These are phyloP conservation scores for Vigna unguiculata DNA, from an alignment of 306 rosid genomes.

Conservation along the genomic window DNA sequence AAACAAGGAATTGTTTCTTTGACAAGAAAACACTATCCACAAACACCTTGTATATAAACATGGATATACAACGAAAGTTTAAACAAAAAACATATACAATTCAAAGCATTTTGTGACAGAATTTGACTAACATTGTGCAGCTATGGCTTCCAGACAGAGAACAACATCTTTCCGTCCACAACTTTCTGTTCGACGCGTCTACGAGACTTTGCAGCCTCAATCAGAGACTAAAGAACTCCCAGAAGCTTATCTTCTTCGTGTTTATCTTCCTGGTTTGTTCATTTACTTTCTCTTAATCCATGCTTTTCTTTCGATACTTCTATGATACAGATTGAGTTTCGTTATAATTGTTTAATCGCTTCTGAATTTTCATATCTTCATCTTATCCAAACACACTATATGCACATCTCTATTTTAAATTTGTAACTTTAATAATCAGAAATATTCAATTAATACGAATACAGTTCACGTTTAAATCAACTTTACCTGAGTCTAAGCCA, in stretches of 20 bases:
- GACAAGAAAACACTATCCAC: constrained; percentile 39
- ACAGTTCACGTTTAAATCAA: too few species aligned
- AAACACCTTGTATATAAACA: constrained; percentile 3
- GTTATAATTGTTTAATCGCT: too few species aligned
- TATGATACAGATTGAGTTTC: not conserved
- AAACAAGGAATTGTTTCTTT: constrained; percentile 48
- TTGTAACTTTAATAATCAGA: too few species aligned
- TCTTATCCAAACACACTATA: too few species aligned
- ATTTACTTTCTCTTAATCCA: not conserved
- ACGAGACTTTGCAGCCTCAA: constrained; percentile 53
- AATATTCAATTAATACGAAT: too few species aligned
- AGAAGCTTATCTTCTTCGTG: constrained; percentile 36
- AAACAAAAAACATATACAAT: not conserved
- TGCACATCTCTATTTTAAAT: too few species aligned
- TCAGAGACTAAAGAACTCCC: constrained; percentile 53
- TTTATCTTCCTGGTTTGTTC: constrained; percentile 58
- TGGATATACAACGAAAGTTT: not conserved
- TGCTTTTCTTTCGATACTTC: not conserved
- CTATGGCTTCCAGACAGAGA: constrained; percentile 56
- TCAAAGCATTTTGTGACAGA: not conserved
- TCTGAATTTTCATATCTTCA: too few species aligned
- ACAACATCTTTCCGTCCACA: constrained; percentile 33
- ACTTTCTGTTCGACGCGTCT: constrained; percentile 38
- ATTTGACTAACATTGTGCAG: constrained; percentile 18
- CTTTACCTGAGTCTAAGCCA: too few species aligned